Base-by-base conservation (phyloP, 2,329 filamentous ascomycete species). In the Colletotrichum gigasporum region DNA sequence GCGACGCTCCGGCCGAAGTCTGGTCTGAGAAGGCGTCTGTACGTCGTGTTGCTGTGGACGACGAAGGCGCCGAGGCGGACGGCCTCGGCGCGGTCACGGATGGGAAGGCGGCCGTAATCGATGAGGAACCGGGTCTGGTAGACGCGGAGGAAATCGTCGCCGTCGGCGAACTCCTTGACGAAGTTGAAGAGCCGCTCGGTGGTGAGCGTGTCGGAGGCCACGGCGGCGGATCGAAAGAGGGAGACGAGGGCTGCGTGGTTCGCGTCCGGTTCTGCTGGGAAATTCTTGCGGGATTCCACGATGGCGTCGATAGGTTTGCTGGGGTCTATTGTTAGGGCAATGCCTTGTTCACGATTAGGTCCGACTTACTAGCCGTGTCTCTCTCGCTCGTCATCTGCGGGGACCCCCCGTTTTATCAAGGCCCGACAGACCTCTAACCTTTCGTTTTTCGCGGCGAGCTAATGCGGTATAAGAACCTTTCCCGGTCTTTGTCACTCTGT, bases 141-240 rank as follows among this genome's bases (percentile, higher is more conserved):
- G 6, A 65, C 30, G 0, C 12, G 9, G 0, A 67, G 0, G 1
- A 28, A 64, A 3, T 68, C 58, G 2, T 72, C 69, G 0, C 11
- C 4, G 5, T 68, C 47, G 0, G 34, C 42, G 1, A 54, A 70
- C 0, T 50, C 22, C 0, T 11, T 8, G 0, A 47, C 12, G 32
- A 41, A 72, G 0, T 71, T 65, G 5, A 74, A 69, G 1, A 71
- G 50, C 0, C 54, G 63, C 5, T 70, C 24, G 2, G 66, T 3
- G 10, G 69, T 56, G 0, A 35, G 55, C 0, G 50, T 56, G 7
- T 73, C 68, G 1, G 67, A 63, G 5, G 69, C 68, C 2, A 70
- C 50, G 5, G 72, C 12, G 2, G 71, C 68, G 1, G 60, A 63
- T 5, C 67, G 64, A 1, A 75, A 74, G 1, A 75, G 58, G 22